A percentile compares a stretch with the other conserved stretches of the same genome.
Conservation (phyloP, 2,329 filamentous ascomycete genomes). For the Monosporascus sp. region DNA sequence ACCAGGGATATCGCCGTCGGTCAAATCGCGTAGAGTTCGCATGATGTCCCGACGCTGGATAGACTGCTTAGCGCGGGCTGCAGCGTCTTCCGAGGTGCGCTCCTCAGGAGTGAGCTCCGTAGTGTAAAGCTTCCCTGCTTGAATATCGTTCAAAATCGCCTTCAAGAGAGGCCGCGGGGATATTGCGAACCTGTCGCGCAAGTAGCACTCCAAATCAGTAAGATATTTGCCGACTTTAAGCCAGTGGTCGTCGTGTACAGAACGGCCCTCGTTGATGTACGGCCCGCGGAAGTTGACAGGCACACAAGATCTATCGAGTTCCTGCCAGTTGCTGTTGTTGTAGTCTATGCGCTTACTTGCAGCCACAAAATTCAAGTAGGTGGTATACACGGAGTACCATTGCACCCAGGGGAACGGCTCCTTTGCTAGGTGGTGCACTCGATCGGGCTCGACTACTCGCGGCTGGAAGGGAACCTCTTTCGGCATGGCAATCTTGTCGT, state of each 20-base stretch:
- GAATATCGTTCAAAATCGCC: conserved; percentile 23
- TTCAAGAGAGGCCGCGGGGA: conserved; percentile 21
- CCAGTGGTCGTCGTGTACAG: conserved; percentile 26
- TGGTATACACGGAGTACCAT: conserved; percentile 21
- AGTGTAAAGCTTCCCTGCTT: conserved; percentile 10
- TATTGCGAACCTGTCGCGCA: conserved; percentile 12
- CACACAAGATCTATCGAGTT: conserved; percentile 18
- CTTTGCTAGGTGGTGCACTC: conserved; percentile 9
- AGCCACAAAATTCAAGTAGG: conserved; percentile 18
- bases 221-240: conserved; percentile 24
- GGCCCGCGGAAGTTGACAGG: conserved; percentile 27
- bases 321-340: conserved; percentile 12
- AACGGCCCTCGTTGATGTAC: conserved; percentile 18
- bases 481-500: conserved; percentile 17
- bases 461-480: conserved; percentile 18
- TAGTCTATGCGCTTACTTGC: conserved; percentile 17
- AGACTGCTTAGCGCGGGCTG: not conserved
- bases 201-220: conserved; percentile 10
- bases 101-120: too few species aligned
- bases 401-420: conserved; percentile 28
- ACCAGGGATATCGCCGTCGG: not conserved
- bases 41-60: conserved; percentile 17
- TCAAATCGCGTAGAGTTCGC: not conserved
- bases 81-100: too few species aligned
- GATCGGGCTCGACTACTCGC: conserved; percentile 9